These are phyloP conservation scores for Magnolia sinica DNA, from an alignment of 164 flowering plant species.

Conservation along the genomic window DNA sequence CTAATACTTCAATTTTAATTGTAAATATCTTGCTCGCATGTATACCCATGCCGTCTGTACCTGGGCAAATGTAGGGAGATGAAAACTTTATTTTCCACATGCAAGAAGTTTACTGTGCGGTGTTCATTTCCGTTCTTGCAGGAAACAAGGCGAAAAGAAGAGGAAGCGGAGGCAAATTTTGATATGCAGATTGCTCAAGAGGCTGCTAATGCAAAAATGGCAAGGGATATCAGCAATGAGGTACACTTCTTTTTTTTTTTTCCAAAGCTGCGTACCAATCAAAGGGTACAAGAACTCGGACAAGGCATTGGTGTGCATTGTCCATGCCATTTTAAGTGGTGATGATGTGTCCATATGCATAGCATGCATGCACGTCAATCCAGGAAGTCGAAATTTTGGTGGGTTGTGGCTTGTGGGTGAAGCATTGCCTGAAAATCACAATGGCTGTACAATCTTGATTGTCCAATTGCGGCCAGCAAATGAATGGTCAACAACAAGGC, in stretches of 20 bases:
- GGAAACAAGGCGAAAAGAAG: conserved; percentile 75
- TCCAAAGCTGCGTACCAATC: background rate
- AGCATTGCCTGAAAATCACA: no score
- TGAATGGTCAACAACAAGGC: no score
- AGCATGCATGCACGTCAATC: background rate
- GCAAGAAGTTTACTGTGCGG: background rate
- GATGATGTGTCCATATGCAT: background rate
- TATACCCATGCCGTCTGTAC: background rate
- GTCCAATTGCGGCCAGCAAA: no score
- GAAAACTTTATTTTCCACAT: background rate
- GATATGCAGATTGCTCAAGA: conserved; percentile 80
- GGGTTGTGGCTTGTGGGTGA: no score
- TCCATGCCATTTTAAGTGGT: background rate
- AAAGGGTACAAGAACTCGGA: background rate
- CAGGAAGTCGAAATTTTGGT: background rate
- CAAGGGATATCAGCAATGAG: conserved; percentile 65
- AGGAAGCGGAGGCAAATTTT: conserved; percentile 62
- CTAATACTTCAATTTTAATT: background rate
- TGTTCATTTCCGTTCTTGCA: conserved; percentile 18
- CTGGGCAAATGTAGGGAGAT: background rate
- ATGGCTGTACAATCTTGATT: no score
- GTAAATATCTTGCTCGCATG: background rate
- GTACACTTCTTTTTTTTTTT: conserved; percentile 25
- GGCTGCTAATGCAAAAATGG: conserved; percentile 65
- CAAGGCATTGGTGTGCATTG: background rate